Conservation (phyloP, 1,139 yeast species). For the Scheffersomyces stambukii region DNA sequence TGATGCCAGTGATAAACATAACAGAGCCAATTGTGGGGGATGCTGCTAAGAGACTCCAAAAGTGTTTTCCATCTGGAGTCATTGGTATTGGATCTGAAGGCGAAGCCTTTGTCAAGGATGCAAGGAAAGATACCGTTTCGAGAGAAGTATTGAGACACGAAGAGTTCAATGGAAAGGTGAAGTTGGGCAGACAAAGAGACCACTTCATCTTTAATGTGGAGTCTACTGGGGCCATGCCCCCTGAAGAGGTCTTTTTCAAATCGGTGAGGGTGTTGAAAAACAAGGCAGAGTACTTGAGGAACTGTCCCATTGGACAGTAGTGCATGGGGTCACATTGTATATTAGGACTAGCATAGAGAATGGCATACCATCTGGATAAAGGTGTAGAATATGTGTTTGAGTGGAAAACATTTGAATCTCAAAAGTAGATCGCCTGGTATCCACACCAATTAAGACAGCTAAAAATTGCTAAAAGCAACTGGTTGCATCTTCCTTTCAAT, state of each 20-base stretch:
- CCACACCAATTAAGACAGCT: too few species aligned
- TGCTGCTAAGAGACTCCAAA: conserved; percentile 73
- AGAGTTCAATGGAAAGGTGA: conserved; percentile 84
- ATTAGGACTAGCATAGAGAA: neutral
- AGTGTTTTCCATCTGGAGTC: conserved; percentile 92
- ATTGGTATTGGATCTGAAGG: conserved; percentile 65
- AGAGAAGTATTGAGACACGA: conserved; percentile 93
- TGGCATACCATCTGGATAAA: neutral
- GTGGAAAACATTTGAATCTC: neutral
- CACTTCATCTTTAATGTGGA: conserved; percentile 93
- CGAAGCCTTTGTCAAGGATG: conserved; percentile 77
- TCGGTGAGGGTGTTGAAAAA: conserved; percentile 79
- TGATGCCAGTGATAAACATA: conserved; percentile 87
- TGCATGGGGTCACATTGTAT: neutral
- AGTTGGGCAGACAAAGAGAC: conserved; percentile 85
- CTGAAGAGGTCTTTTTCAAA: conserved; percentile 92
- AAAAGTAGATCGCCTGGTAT: too few species aligned
- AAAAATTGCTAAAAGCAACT: too few species aligned
- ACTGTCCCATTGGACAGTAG: conserved; percentile 69
- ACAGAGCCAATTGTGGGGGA: conserved; percentile 70
- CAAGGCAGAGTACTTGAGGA: conserved; percentile 79
- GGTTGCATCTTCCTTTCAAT: too few species aligned
- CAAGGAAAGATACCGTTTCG: conserved; percentile 93
- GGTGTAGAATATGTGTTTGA: neutral
- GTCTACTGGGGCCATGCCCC: conserved; percentile 94